Percentiles rank a stretch among this genome's conserved stretches.
These are phyloP conservation scores for Iris pallida DNA, from an alignment of 116 monocot species.

Conservation along the genomic window DNA sequence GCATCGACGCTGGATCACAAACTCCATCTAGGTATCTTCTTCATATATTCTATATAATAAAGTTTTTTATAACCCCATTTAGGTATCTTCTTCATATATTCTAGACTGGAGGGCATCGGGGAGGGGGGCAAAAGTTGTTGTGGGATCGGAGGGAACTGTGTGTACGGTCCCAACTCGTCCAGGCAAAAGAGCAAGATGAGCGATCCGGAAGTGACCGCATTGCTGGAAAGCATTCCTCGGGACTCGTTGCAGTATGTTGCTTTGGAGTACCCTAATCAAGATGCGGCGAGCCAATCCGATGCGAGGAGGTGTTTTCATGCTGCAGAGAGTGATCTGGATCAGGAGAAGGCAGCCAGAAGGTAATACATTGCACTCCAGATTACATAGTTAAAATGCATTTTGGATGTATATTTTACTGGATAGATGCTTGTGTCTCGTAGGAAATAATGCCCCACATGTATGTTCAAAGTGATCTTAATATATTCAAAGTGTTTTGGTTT, in stretches of 20 bases:
- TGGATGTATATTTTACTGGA: too few species aligned
- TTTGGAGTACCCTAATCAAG: conserved; percentile 16
- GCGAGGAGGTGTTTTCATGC: conserved; percentile 9
- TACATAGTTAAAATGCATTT: not conserved
- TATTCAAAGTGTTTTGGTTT: too few species aligned
- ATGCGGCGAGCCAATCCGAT: conserved; percentile 10
- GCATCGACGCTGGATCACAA: too few species aligned
- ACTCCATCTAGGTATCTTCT: too few species aligned
- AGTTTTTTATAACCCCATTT: too few species aligned
- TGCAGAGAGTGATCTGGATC: conserved; percentile 24
- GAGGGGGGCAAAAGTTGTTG: conserved; percentile 20
- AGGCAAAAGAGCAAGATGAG: conserved; percentile 61
- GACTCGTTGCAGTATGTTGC: conserved; percentile 44
- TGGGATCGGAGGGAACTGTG: conserved; percentile 43
- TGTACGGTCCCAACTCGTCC: conserved; percentile 96
- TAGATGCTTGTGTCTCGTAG: too few species aligned
- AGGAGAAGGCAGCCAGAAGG: conserved; percentile 61
- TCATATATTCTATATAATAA: too few species aligned
- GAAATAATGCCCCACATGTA: too few species aligned
- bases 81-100: too few species aligned
- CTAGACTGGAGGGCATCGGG: conserved; percentile 2
- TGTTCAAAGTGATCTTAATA: too few species aligned
- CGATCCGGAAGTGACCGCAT: conserved; percentile 58
- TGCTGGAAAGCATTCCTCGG: conserved; percentile 56
- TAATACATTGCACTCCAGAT: conserved; percentile 12